Percentiles rank a stretch among this genome's conserved stretches.
These are phyloP conservation scores for Pseudocercospora fuligena DNA, from an alignment of 2,329 filamentous ascomycete species.

Conservation along the genomic window DNA sequence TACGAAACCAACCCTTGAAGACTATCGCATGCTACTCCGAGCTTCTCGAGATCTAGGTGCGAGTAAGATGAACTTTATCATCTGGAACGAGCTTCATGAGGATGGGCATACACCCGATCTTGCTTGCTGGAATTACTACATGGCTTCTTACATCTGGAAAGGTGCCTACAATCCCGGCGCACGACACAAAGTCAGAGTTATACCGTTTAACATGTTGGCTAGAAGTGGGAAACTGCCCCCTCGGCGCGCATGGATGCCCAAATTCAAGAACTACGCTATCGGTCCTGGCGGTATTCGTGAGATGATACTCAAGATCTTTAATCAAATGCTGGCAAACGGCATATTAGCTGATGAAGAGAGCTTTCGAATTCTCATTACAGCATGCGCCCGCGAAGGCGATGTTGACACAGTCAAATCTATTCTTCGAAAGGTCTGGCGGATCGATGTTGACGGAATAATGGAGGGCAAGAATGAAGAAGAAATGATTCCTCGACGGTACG, in stretches of 20 bases:
- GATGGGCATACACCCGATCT: conserved; percentile 50
- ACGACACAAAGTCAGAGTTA: conserved; percentile 49
- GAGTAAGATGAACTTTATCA: conserved; percentile 46
- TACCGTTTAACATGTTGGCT: conserved; percentile 35
- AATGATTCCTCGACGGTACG: conserved; percentile 46
- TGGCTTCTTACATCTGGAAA: conserved; percentile 56
- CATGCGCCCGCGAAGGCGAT: conserved; percentile 59
- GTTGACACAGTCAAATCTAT: conserved; percentile 52
- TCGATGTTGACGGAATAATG: conserved; percentile 54
- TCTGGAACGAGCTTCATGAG: conserved; percentile 54
- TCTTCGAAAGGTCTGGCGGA: conserved; percentile 59
- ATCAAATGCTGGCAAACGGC: conserved; percentile 53
- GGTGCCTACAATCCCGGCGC: conserved; percentile 41
- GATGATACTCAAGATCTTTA: conserved; percentile 47
- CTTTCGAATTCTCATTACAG: conserved; percentile 59
- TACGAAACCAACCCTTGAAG: conserved; percentile 47
- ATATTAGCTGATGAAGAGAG: conserved; percentile 56
- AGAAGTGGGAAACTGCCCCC: conserved; percentile 12
- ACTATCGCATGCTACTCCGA: conserved; percentile 60
- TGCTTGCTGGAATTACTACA: conserved; percentile 60
- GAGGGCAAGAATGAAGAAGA: conserved; percentile 37
- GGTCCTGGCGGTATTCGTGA: conserved; percentile 38
- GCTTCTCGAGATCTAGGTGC: conserved; percentile 57
- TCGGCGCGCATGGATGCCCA: background rate
- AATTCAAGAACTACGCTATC: conserved; percentile 35